phyloP scores from a whole-genome alignment of 208 protist species.

The Kentomonas sorsogonicus region DNA sequence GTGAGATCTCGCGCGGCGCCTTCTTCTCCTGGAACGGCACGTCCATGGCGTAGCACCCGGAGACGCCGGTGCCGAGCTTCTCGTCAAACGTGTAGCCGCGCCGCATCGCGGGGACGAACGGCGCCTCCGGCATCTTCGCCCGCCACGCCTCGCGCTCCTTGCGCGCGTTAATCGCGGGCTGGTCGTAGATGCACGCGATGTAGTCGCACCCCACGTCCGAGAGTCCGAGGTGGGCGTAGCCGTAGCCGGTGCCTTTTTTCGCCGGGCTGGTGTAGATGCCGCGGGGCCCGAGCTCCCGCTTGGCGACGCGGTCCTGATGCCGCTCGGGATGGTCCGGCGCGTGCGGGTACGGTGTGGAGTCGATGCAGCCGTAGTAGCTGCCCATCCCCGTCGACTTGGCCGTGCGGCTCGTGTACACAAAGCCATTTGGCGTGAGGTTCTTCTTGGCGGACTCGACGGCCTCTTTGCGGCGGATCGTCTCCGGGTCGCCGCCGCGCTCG shows the following conservation, averaged over 20 bases:
- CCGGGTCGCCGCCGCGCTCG: conserved; percentile 64
- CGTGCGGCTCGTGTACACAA: conserved; percentile 46
- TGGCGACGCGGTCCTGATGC: conserved; percentile 27
- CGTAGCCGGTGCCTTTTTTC: conserved; percentile 62
- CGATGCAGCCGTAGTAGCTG: conserved; percentile 82
- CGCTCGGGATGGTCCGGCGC: conserved; percentile 43
- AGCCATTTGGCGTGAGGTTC: conserved; percentile 77
- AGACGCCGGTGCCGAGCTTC: conserved; percentile 46
- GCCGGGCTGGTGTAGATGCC: conserved; percentile 78
- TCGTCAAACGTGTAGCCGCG: conserved; percentile 86
- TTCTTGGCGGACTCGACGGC: conserved; percentile 52
- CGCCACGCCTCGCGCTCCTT: conserved; percentile 45
- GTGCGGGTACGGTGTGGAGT: conserved; percentile 45
- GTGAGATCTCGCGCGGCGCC: conserved; percentile 22
- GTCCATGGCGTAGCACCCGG: conserved; percentile 82
- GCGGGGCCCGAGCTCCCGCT: conserved; percentile 30
- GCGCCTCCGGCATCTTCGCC: conserved; percentile 57
- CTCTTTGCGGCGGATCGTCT: conserved; percentile 46
- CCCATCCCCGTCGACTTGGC: conserved; percentile 57
- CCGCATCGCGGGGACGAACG: conserved; percentile 60
- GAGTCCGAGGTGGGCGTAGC: conserved; percentile 47
- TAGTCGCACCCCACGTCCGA: conserved; percentile 64
- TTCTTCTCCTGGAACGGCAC: conserved; percentile 58
- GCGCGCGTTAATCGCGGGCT: conserved; percentile 47
- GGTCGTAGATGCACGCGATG: conserved; percentile 82